phyloP scores from a whole-genome alignment of 805 yeast species.

The Saccharomycopsis capsularis region DNA sequence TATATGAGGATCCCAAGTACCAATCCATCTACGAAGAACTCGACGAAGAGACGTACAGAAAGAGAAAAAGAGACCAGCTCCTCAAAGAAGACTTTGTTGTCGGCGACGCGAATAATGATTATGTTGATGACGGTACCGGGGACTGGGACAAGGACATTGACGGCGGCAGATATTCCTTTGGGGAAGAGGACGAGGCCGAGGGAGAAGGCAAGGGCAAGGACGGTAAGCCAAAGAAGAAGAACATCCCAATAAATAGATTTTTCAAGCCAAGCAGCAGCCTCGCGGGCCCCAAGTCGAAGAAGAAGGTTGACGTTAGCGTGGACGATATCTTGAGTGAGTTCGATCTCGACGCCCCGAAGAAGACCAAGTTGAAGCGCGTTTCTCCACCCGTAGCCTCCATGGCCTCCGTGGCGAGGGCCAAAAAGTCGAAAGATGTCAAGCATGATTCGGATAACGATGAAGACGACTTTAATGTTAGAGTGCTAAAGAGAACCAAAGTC shows the following conservation, averaged over 20 bases:
- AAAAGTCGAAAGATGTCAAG: too few relatives aligned
- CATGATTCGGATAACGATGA: constrained; percentile 23
- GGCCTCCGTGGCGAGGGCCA: too few relatives aligned
- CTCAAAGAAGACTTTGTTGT: constrained; percentile 90
- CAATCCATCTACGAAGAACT: constrained; percentile 78
- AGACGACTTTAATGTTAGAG: constrained; percentile 6
- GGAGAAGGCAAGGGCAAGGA: constrained; percentile 44
- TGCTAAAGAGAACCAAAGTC: constrained; percentile 7
- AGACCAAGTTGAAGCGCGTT: constrained; percentile 18
- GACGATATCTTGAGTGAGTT: constrained; percentile 66
- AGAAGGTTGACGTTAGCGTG: constrained; percentile 47
- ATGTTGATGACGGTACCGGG: constrained; percentile 87
- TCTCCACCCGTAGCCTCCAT: neutral
- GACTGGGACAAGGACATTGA: constrained; percentile 62
- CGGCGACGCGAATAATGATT: constrained; percentile 90
- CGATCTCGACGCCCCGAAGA: constrained; percentile 25
- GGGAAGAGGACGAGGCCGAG: constrained; percentile 39
- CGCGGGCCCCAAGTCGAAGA: constrained; percentile 23
- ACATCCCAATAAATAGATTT: constrained; percentile 46
- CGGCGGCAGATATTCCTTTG: constrained; percentile 47
- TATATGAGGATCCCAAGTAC: constrained; percentile 42
- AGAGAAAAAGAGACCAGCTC: constrained; percentile 70
- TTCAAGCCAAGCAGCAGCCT: constrained; percentile 35
- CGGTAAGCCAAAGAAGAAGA: constrained; percentile 23
- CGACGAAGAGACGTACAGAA: constrained; percentile 71